These are phyloP conservation scores for Talaromyces sp. DNA, from an alignment of 2,329 filamentous ascomycete species.

Conservation along the genomic window DNA sequence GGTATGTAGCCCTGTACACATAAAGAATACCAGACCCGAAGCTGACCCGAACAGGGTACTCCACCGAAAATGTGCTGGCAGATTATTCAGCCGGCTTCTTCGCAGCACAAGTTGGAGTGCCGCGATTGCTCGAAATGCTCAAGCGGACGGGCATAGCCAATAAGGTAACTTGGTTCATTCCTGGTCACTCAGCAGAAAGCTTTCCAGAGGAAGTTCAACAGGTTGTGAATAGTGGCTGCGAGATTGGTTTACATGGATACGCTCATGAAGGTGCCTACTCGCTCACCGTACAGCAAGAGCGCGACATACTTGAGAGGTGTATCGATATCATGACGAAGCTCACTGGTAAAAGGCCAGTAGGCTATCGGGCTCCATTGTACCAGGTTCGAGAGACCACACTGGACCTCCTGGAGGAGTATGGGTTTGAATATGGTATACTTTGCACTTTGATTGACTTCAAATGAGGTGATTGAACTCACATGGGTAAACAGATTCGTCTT, in stretches of 20 bases:
- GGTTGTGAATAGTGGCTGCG: conserved; percentile 53
- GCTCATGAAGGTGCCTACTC: conserved; percentile 68
- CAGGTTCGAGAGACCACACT: conserved; percentile 40
- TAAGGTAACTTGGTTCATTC: conserved; percentile 59
- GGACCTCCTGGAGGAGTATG: conserved; percentile 40
- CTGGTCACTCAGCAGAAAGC: conserved; percentile 57
- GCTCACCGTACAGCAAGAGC: conserved; percentile 70
- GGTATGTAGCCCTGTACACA: conserved; percentile 30
- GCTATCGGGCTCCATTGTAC: conserved; percentile 39
- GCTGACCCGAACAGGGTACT: conserved; percentile 28
- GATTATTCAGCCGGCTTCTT: conserved; percentile 58
- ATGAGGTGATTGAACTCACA: neutral
- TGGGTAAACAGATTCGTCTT: conserved; percentile 34
- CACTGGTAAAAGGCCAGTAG: conserved; percentile 63
- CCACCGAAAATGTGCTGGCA: conserved; percentile 53
- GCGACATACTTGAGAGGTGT: conserved; percentile 70
- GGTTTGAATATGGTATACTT: conserved; percentile 40
- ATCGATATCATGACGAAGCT: conserved; percentile 69
- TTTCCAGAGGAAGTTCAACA: conserved; percentile 52
- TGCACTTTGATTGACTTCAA: neutral
- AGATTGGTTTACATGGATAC: conserved; percentile 58
- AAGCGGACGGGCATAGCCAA: conserved; percentile 50
- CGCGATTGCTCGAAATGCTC: conserved; percentile 54
- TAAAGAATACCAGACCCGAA: neutral
- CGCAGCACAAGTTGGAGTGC: conserved; percentile 56